phyloP scores from a whole-genome alignment of 2,329 filamentous ascomycete genomes.

The Hymenoscyphus albidus region DNA sequence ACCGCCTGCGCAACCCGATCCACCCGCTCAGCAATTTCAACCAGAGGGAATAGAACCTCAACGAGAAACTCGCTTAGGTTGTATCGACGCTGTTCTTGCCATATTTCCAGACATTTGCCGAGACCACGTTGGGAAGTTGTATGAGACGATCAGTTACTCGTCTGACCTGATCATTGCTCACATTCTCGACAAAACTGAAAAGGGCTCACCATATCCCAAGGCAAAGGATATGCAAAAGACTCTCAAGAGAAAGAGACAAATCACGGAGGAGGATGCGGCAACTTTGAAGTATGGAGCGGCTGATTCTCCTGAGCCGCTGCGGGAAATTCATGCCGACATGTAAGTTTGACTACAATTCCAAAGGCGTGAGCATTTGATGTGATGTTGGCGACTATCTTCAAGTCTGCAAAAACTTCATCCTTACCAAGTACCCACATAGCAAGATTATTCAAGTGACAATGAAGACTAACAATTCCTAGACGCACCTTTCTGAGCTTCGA shows the following conservation, averaged over 20 bases:
- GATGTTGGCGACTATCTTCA: neutral
- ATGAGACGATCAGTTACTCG: slow-evolving; percentile 26
- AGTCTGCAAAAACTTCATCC: neutral
- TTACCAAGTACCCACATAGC: neutral
- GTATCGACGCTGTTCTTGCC: slow-evolving; percentile 37
- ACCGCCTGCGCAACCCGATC: neutral
- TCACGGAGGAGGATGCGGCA: slow-evolving; percentile 37
- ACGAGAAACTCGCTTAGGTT: slow-evolving; percentile 17
- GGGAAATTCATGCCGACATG: slow-evolving; percentile 20
- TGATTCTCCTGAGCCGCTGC: slow-evolving; percentile 26
- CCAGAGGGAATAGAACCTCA: neutral
- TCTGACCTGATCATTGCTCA: slow-evolving; percentile 33
- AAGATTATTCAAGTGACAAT: neutral
- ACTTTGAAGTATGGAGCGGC: slow-evolving; percentile 34
- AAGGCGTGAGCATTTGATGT: neutral
- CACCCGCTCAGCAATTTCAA: neutral
- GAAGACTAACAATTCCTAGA: slow-evolving; percentile 15
- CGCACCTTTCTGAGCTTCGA: slow-evolving; percentile 27
- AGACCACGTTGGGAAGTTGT: slow-evolving; percentile 40
- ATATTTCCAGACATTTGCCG: slow-evolving; percentile 47
- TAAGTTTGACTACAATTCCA: slow-evolving; percentile 14
- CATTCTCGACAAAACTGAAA: slow-evolving; percentile 42
- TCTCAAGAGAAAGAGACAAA: slow-evolving; percentile 37
- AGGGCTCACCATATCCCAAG: slow-evolving; percentile 41
- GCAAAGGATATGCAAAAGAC: slow-evolving; percentile 35